Percentiles rank a stretch among this genome's conserved stretches.
Evolutionary conservation across 352 stramenopile species (phyloP).

Genomic region (Pythium apleroticum): DNA sequence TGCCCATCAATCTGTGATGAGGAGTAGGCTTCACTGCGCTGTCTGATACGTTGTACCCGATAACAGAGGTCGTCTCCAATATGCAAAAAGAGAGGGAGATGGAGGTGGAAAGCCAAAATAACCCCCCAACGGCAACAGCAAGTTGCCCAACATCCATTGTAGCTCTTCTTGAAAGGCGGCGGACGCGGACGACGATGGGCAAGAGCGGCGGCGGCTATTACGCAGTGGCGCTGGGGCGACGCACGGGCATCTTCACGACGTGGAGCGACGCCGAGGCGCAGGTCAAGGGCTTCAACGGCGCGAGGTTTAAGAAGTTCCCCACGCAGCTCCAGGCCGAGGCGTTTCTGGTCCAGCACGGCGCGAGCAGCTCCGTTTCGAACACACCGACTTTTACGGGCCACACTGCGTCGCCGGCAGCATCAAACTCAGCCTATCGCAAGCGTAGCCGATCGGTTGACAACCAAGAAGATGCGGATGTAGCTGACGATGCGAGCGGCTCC

Average conservation of each 20-base stretch:
- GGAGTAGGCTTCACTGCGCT: neutral
- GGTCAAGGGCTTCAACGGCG: conserved; percentile 54
- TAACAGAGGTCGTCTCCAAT: neutral
- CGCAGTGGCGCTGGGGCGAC: conserved; percentile 57
- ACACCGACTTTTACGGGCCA: neutral
- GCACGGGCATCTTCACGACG: conserved; percentile 50
- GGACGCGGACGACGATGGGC: conserved; percentile 25
- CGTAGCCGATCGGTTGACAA: neutral
- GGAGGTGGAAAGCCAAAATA: conserved; percentile 5
- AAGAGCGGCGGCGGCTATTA: conserved; percentile 45
- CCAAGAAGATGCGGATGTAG: neutral
- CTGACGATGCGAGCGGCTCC: neutral
- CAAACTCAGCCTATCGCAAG: conserved; percentile 5
- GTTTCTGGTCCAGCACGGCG: conserved; percentile 35
- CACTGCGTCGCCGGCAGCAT: neutral
- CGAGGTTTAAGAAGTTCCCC: conserved; percentile 69
- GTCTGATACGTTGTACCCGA: neutral
- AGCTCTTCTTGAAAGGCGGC: neutral
- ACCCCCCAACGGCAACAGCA: conserved; percentile 2
- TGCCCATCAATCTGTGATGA: neutral
- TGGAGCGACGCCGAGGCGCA: conserved; percentile 49
- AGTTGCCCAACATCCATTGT: neutral
- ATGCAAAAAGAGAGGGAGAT: conserved; percentile 3
- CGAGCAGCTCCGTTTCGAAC: neutral
- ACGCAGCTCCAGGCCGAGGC: conserved; percentile 42